phyloP scores from a whole-genome alignment of 306 rosid species.

The Sindora glabra region DNA sequence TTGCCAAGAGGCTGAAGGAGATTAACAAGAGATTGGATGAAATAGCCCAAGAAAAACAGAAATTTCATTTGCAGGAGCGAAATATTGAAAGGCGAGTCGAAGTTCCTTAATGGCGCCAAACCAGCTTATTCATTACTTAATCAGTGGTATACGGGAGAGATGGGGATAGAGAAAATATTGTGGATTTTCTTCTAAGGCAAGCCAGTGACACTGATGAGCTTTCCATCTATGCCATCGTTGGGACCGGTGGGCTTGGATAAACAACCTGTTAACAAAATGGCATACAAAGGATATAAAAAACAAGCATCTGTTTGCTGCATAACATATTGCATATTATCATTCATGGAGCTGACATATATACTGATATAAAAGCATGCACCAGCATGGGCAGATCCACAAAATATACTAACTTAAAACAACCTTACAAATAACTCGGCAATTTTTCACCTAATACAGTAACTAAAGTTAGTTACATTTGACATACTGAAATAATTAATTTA shows the following conservation, averaged over 20 bases:
- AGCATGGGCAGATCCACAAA: no score
- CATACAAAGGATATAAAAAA: no score
- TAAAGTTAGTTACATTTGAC: no score
- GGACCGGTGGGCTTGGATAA: conserved; percentile 22
- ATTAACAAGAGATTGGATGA: neutral
- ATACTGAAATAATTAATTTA: no score
- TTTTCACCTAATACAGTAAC: no score
- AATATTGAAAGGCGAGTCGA: neutral
- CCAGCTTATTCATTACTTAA: neutral
- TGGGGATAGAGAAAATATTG: neutral
- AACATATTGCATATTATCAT: no score
- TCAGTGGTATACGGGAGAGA: conserved; percentile 14
- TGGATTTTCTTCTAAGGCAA: neutral
- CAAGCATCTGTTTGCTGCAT: no score
- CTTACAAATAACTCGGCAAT: no score
- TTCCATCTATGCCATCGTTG: conserved; percentile 6
- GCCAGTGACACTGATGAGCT: neutral
- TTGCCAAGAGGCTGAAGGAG: neutral
- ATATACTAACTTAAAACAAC: no score
- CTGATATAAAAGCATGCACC: no score
- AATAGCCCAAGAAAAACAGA: neutral
- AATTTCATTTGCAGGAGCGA: neutral
- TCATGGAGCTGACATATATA: no score
- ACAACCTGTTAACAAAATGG: no score
- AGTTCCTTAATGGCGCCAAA: neutral